Evolutionary conservation across 2,329 filamentous ascomycete genomes (phyloP).

Genomic region (Thelonectria rubi): DNA sequence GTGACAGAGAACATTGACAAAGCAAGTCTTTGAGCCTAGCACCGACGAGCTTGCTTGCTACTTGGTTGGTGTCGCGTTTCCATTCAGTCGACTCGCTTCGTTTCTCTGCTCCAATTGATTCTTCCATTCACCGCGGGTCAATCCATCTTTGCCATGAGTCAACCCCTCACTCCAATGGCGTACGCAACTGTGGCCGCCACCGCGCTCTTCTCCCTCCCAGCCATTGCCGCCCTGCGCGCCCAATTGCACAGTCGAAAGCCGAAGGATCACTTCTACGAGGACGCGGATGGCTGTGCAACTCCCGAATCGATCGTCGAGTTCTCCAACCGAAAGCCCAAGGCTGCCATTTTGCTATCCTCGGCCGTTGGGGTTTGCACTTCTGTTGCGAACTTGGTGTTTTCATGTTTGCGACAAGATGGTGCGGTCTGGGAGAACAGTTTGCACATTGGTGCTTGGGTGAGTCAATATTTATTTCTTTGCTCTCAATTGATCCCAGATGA

Average conservation of each 20-base stretch:
- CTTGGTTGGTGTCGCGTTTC: no score
- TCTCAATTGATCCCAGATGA: neutral
- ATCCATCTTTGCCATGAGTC: neutral
- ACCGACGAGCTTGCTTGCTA: no score
- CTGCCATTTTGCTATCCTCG: constrained; percentile 61
- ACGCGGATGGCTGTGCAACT: constrained; percentile 73
- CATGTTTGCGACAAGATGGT: constrained; percentile 51
- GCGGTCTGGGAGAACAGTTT: constrained; percentile 66
- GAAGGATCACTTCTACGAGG: constrained; percentile 65
- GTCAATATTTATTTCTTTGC: constrained; percentile 40
- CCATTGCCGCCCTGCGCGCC: neutral
- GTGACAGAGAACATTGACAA: no score
- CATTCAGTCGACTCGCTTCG: no score
- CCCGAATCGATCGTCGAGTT: constrained; percentile 68
- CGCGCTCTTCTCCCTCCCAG: constrained; percentile 27
- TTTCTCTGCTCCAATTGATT: no score
- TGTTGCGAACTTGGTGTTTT: constrained; percentile 62
- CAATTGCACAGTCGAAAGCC: constrained; percentile 46
- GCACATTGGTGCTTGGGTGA: constrained; percentile 68
- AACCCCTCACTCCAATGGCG: neutral
- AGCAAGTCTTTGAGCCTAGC: no score
- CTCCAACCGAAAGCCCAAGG: constrained; percentile 66
- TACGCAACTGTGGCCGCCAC: neutral
- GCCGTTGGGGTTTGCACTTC: constrained; percentile 62
- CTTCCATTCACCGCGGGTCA: neutral